These are phyloP conservation scores for Cardamine occulta DNA, from an alignment of 345 rosid genomes.

Conservation along the genomic window DNA sequence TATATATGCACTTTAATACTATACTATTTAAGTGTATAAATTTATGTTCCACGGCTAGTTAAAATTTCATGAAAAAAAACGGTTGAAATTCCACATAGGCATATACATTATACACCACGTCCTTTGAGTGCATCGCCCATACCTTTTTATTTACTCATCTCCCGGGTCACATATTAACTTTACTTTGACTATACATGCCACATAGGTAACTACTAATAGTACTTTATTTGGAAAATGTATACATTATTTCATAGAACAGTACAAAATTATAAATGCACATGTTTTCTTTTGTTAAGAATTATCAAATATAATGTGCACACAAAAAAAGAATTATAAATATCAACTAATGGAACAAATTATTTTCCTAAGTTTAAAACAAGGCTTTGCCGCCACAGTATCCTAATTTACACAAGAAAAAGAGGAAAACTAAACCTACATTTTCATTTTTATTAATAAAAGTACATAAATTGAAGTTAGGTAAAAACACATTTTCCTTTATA, in stretches of 20 bases:
- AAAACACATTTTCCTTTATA: not conserved
- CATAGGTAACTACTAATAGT: conserved; percentile 33
- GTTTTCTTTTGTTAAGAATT: not conserved
- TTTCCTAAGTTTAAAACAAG: not conserved
- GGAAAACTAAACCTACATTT: not conserved
- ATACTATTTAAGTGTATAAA: not conserved
- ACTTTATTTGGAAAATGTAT: not conserved
- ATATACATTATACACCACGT: conserved; percentile 22
- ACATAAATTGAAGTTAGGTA: not conserved
- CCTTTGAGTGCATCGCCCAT: conserved; percentile 33
- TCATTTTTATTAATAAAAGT: not conserved
- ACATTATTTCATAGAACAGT: conserved; percentile 7
- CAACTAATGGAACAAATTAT: not conserved
- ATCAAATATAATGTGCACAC: not conserved
- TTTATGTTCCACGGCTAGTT: not conserved
- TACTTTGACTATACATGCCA: conserved; percentile 33
- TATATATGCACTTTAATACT: not conserved
- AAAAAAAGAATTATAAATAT: not conserved
- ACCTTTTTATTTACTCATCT: conserved; percentile 28
- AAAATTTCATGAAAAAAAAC: not conserved
- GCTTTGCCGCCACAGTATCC: not conserved
- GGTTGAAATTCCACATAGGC: not conserved
- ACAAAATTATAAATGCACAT: conserved; percentile 29
- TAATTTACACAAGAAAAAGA: not conserved
- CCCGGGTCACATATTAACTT: conserved; percentile 38